These are phyloP conservation scores for Galerina sulciceps DNA, from an alignment of 768 basidiomycete species.

Conservation along the genomic window DNA sequence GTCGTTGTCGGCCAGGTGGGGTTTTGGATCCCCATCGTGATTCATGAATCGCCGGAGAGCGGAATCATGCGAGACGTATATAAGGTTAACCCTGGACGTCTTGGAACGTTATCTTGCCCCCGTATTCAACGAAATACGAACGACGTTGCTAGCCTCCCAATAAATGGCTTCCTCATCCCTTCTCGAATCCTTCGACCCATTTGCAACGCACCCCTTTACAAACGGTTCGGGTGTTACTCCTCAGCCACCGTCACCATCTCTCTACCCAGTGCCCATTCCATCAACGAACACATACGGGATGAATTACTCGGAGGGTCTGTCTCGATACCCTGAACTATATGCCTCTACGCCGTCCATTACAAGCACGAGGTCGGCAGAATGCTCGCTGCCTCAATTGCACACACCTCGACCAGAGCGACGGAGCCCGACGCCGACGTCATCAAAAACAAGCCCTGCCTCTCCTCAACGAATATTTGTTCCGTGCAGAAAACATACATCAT, in stretches of 20 bases:
- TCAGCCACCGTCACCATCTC: slow-evolving; percentile 49
- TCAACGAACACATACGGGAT: slow-evolving; percentile 23
- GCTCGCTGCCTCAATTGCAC: slow-evolving; percentile 5
- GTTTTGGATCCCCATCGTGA: background rate
- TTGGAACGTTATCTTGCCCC: background rate
- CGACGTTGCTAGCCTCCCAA: background rate
- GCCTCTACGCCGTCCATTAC: slow-evolving; percentile 26
- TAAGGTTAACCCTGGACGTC: background rate
- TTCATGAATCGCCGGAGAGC: slow-evolving; percentile 7
- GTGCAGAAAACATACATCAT: slow-evolving; percentile 55
- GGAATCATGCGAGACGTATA: slow-evolving; percentile 14
- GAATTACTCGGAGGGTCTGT: slow-evolving; percentile 14
- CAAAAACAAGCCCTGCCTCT: slow-evolving; percentile 20
- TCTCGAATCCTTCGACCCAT: slow-evolving; percentile 58
- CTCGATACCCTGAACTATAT: slow-evolving; percentile 16
- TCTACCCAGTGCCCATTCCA: slow-evolving; percentile 48
- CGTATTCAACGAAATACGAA: background rate
- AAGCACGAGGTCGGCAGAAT: slow-evolving; percentile 16
- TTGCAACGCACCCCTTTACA: slow-evolving; percentile 64
- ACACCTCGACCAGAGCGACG: slow-evolving; percentile 32
- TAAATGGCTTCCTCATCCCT: slow-evolving; percentile 36
- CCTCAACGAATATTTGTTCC: slow-evolving; percentile 51
- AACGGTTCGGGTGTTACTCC: slow-evolving; percentile 44
- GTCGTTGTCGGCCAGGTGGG: background rate
- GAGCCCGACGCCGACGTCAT: slow-evolving; percentile 10